Evolutionary conservation across 139 green algal genomes (phyloP), one percentile per base, ranked within the genome.

Genomic region (Raphidocelis subcapitata): DNA sequence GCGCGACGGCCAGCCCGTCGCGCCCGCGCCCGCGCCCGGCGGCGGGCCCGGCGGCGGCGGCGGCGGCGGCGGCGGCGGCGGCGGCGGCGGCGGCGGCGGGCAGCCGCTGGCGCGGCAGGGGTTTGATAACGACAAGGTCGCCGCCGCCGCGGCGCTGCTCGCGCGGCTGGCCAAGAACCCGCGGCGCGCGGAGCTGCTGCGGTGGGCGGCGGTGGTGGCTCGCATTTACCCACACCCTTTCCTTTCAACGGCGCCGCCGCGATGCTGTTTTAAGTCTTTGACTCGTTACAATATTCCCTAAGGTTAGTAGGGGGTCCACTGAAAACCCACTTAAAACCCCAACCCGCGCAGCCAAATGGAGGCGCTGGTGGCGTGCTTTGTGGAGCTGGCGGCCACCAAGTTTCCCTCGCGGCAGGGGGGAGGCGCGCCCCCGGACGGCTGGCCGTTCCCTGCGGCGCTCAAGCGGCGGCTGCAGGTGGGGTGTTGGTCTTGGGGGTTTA

Each of bases 291-390:
- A n/a, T n/a, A n/a, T n/a, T n/a, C n/a, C n/a, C n/a, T n/a, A n/a
- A n/a, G n/a, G n/a, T n/a, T n/a, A n/a, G n/a, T n/a, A n/a, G n/a
- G n/a, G n/a, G n/a, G n/a, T n/a, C n/a, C n/a, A n/a, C n/a, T n/a
- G n/a, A n/a, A n/a, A n/a, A n/a, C n/a, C n/a, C n/a, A n/a, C n/a
- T n/a, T n/a, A n/a, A n/a, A n/a, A n/a, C n/a, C n/a, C n/a, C n/a
- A n/a, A 49, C 41, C 26, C 10, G 10, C 26, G 55, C 37, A 35
- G 44, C 3, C 82, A 95, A 55, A 85, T 92, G 73, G 65, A 78
- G 32, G 57, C 67, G 35, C 37, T 95, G 60, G 80, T 89, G 3
- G 77, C 89, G 24, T 75, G 74, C 1, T 97, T 96, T 83, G 91
- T 97, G 26, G 72, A 86, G n/a, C 79, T 97, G 47, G 90, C 88